A percentile compares a stretch with the other conserved stretches of the same genome.
Evolutionary conservation across 306 rosid species (phyloP).

Genomic region (Prunus armeniaca): DNA sequence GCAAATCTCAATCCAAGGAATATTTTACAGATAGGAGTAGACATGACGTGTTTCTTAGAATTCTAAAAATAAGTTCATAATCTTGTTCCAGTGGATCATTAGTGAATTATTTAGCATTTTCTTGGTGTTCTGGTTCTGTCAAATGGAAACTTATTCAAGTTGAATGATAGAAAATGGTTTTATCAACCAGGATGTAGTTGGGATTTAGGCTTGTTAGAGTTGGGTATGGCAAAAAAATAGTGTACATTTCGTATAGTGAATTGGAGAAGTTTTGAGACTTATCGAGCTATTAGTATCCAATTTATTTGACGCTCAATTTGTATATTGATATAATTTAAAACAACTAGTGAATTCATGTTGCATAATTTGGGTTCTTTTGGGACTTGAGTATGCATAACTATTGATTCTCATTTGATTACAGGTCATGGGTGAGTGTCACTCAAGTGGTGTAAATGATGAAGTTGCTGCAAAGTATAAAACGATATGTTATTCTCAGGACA

Average conservation of each 20-base stretch:
- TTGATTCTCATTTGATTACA: constrained; percentile 39
- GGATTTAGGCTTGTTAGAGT: no score
- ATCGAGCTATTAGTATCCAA: not conserved
- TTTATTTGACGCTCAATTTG: not conserved
- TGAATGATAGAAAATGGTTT: not conserved
- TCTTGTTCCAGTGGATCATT: not conserved
- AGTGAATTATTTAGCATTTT: not conserved
- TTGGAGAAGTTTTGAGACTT: not conserved
- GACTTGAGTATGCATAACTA: constrained; percentile 18
- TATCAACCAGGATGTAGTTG: no score
- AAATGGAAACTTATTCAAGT: not conserved
- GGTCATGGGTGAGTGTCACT: constrained; percentile 88
- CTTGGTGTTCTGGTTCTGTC: no score
- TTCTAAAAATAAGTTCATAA: not conserved
- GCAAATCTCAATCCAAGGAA: not conserved
- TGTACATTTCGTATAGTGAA: not conserved
- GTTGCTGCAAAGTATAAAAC: constrained; percentile 62
- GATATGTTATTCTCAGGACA: constrained; percentile 52
- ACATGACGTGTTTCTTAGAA: not conserved
- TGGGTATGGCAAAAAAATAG: not conserved
- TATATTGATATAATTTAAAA: no score
- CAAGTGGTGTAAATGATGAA: constrained; percentile 56
- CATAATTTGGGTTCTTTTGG: constrained; percentile 15
- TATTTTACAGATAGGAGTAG: not conserved
- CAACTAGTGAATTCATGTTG: not conserved